phyloP scores from a whole-genome alignment of 257 asterid species.

The Avicennia marina region DNA sequence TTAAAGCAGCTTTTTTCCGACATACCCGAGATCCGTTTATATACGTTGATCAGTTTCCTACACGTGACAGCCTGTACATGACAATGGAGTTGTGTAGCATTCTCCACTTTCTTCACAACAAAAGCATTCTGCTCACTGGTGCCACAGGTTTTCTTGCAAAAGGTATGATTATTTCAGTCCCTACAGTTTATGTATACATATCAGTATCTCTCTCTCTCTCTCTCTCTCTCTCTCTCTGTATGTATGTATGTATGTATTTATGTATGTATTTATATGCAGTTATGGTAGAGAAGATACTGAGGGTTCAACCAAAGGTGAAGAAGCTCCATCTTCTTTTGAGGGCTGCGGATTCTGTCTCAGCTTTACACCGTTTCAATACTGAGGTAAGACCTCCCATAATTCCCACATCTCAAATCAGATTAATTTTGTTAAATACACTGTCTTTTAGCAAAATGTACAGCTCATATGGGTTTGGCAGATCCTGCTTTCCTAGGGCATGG shows the following conservation, averaged over 20 bases:
- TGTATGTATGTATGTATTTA: not conserved
- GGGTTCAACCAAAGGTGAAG: constrained; percentile 64
- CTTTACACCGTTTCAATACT: constrained; percentile 45
- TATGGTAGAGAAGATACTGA: constrained; percentile 48
- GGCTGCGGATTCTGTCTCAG: constrained; percentile 47
- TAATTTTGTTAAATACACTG: too few species aligned
- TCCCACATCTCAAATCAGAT: too few species aligned
- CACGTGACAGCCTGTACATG: too few species aligned
- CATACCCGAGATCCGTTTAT: too few species aligned
- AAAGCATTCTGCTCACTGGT: constrained; percentile 44
- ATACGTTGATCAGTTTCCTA: too few species aligned
- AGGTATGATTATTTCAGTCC: constrained; percentile 21
- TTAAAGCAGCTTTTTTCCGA: too few species aligned
- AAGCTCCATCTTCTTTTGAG: constrained; percentile 51
- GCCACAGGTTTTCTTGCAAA: constrained; percentile 58
- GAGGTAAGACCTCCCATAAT: constrained; percentile 48
- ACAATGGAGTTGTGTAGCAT: constrained; percentile 42
- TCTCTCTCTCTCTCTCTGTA: too few species aligned
- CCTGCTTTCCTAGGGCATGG: too few species aligned
- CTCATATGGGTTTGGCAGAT: too few species aligned
- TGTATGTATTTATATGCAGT: constrained; percentile 26
- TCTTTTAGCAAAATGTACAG: too few species aligned
- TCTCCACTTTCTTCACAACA: constrained; percentile 44
- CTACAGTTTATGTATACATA: too few species aligned
- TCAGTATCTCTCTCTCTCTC: not conserved